Conservation (phyloP, 208 protist genomes). For the Trypanosoma cruzi region DNA sequence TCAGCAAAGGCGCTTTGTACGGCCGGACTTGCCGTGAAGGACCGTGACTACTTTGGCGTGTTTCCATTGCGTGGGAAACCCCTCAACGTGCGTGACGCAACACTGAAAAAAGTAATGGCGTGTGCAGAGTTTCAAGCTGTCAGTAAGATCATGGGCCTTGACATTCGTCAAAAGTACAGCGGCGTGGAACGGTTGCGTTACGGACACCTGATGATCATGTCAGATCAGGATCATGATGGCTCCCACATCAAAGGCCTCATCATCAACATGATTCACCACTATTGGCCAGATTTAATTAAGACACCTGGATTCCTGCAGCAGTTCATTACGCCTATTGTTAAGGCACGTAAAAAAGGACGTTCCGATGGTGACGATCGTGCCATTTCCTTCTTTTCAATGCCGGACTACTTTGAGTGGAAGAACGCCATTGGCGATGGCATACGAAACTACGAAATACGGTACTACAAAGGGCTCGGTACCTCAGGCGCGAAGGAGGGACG, state of each 20-base stretch:
- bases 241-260: constrained; percentile 99
- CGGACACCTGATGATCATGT: constrained; percentile 99
- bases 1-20: constrained; percentile 98
- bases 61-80: constrained; percentile 99
- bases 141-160: constrained; percentile 97
- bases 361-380: constrained; percentile 41
- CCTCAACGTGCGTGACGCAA: constrained; percentile 99
- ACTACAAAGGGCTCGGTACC: constrained; percentile 99
- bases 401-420: constrained; percentile 98
- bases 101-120: constrained; percentile 92
- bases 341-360: constrained; percentile 92
- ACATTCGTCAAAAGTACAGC: constrained; percentile 93
- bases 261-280: constrained; percentile 99
- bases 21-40: constrained; percentile 97
- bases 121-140: constrained; percentile 97
- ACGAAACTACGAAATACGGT: constrained; percentile 97
- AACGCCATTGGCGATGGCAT: constrained; percentile 61
- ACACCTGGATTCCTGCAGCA: constrained; percentile 98
- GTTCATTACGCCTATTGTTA: constrained; percentile 99
- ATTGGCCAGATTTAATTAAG: constrained; percentile 98
- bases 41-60: constrained; percentile 99
- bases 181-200: constrained; percentile 96
- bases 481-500: constrained; percentile 97
- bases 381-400: constrained; percentile 99
- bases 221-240: constrained; percentile 99